phyloP scores from a whole-genome alignment of 768 basidiomycete genomes.

The Suillus plorans region DNA sequence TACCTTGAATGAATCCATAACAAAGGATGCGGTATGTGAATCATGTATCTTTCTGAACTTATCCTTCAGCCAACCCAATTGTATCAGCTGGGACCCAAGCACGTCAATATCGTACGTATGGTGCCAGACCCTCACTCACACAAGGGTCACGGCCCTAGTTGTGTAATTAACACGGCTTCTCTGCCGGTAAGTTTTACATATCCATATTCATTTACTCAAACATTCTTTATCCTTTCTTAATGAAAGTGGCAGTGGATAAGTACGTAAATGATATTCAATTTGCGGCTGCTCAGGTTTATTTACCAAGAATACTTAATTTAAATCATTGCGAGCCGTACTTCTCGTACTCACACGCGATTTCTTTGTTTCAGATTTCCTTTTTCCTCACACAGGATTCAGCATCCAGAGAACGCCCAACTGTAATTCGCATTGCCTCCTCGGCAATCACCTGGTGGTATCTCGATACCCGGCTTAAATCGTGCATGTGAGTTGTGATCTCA shows the following conservation, averaged over 20 bases:
- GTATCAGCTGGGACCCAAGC: neutral
- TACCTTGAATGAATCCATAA: neutral
- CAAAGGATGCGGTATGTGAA: neutral
- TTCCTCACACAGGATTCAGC: neutral
- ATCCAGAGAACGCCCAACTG: neutral
- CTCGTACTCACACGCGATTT: constrained; percentile 20
- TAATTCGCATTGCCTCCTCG: neutral
- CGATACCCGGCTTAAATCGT: constrained; percentile 11
- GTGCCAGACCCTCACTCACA: constrained; percentile 11
- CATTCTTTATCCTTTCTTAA: constrained; percentile 35
- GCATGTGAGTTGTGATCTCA: constrained; percentile 13
- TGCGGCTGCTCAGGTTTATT: constrained; percentile 34
- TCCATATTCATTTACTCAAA: neutral
- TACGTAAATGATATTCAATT: constrained; percentile 43
- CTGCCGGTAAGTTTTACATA: constrained; percentile 23
- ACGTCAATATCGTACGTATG: constrained; percentile 16
- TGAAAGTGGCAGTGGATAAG: constrained; percentile 34
- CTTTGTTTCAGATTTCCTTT: neutral
- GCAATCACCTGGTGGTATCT: neutral
- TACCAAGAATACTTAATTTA: constrained; percentile 30
- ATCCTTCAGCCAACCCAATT: neutral
- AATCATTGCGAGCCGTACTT: constrained; percentile 19
- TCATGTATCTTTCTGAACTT: neutral
- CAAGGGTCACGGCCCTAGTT: constrained; percentile 28
- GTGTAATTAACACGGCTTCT: constrained; percentile 10